These are phyloP conservation scores for Alternaria sp. DNA, from an alignment of 2,329 filamentous ascomycete species.

Conservation along the genomic window DNA sequence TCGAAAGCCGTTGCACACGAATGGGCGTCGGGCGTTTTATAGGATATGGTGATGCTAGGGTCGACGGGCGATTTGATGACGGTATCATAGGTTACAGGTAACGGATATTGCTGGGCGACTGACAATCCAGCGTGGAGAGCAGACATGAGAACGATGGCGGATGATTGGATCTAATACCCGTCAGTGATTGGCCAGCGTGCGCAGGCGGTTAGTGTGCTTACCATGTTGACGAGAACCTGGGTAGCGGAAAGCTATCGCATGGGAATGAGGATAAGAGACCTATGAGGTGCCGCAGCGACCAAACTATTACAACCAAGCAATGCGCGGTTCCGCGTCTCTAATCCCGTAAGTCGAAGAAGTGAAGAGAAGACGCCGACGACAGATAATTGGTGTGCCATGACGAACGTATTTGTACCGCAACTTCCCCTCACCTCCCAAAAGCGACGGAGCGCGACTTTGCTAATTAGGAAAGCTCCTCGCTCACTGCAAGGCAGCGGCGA, in stretches of 20 bases:
- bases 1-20: slow-evolving; percentile 72
- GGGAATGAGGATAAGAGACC: slow-evolving; percentile 22
- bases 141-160: slow-evolving; percentile 24
- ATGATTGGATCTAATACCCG: slow-evolving; percentile 5
- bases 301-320: background rate
- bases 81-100: slow-evolving; percentile 55
- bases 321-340: background rate
- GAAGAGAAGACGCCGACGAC: background rate
- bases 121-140: slow-evolving; percentile 23
- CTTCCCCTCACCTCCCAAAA: background rate
- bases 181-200: slow-evolving; percentile 1
- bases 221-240: slow-evolving; percentile 10
- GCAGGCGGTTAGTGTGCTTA: slow-evolving; percentile 1
- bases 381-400: background rate
- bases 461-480: slow-evolving; percentile 2
- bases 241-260: slow-evolving; percentile 21
- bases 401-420: slow-evolving; percentile 7
- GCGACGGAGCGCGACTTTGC: background rate
- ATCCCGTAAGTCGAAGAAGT: background rate
- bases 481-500: slow-evolving; percentile 11
- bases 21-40: slow-evolving; percentile 68
- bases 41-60: slow-evolving; percentile 71
- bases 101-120: slow-evolving; percentile 55
- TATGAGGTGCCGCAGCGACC: background rate
- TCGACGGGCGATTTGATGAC: slow-evolving; percentile 70